Conservation (phyloP, 169 alveolate species). For the Miamiensis avidus region DNA sequence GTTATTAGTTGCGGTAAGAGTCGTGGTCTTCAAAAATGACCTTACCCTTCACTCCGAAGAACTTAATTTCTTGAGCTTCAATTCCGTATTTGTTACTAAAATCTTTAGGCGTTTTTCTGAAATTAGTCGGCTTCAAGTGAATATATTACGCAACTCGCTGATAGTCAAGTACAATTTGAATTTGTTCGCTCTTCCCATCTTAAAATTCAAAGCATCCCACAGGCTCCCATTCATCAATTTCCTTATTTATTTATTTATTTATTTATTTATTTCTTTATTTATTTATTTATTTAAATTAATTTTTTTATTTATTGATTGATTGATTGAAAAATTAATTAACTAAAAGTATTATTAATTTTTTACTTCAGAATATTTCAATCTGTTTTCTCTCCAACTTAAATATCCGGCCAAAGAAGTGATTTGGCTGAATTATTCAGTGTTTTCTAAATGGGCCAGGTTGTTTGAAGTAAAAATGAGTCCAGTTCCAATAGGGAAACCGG, state of each 20-base stretch:
- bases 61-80: neutral
- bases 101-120: neutral
- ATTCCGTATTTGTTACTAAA: neutral
- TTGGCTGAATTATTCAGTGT: neutral
- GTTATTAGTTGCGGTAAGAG: no score
- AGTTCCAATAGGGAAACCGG: neutral
- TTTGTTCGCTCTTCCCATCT: neutral
- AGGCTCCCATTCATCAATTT: neutral
- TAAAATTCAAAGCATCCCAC: neutral
- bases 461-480: neutral
- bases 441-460: neutral
- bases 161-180: neutral
- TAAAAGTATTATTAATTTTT: no score
- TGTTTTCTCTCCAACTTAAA: neutral
- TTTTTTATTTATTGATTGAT: no score
- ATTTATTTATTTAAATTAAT: no score
- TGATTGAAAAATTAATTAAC: no score
- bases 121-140: neutral
- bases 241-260: neutral
- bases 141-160: neutral
- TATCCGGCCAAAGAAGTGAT: neutral
- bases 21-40: neutral
- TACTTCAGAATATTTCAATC: neutral
- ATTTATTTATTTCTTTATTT: neutral
- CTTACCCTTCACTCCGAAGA: neutral